Conservation (phyloP, 176 grass and related monocot genomes). For the Aegilops bicornis region DNA sequence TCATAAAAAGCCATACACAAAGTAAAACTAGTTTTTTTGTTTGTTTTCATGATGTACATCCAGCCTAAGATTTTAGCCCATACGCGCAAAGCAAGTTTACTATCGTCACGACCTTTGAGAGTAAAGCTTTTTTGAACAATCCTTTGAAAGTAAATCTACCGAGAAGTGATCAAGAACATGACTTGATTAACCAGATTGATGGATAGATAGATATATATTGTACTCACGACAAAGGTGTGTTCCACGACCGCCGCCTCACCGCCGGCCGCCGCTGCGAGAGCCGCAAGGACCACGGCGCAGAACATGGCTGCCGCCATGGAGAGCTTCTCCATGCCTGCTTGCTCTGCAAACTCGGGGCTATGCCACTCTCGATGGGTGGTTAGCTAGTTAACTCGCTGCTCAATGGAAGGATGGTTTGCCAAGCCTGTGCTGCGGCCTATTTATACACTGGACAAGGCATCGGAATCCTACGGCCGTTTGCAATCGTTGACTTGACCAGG, state of each 20-base stretch:
- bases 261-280: not conserved
- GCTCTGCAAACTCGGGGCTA: not conserved
- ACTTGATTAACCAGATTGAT: not conserved
- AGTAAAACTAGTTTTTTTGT: too few species aligned
- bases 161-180: too few species aligned
- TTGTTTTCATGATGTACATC: too few species aligned
- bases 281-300: not conserved
- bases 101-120: too few species aligned
- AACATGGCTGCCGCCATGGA: conserved; percentile 10
- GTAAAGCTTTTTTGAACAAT: too few species aligned
- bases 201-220: not conserved
- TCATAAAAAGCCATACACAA: too few species aligned
- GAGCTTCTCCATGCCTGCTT: not conserved
- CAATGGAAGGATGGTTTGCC: not conserved
- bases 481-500: not conserved
- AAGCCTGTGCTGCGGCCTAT: not conserved
- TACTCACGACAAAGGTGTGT: conserved; percentile 26
- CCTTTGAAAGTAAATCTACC: too few species aligned
- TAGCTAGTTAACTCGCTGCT: not conserved
- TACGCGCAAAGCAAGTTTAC: too few species aligned
- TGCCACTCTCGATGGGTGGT: not conserved
- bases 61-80: too few species aligned
- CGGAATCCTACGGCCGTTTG: not conserved
- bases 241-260: not conserved
- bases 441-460: not conserved